Percentiles rank a stretch among this genome's conserved stretches.
These are phyloP conservation scores for Yamadazyma takamatsuzukensis DNA, from an alignment of 805 yeast species.

Conservation along the genomic window DNA sequence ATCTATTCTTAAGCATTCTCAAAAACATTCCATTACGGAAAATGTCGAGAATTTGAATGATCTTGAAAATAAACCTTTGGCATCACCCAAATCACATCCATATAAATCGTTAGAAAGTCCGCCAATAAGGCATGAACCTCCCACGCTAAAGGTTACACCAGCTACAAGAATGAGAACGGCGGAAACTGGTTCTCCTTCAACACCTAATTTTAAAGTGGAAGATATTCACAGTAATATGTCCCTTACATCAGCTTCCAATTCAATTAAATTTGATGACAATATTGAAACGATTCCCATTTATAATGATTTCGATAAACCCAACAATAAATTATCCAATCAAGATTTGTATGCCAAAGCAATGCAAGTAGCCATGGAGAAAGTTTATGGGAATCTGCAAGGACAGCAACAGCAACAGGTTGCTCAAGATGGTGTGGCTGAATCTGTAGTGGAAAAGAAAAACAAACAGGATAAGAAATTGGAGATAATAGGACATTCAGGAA, in stretches of 20 bases:
- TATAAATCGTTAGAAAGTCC: constrained; percentile 13
- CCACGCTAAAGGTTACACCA: constrained; percentile 10
- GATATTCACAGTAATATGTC: constrained; percentile 7
- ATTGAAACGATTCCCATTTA: constrained; percentile 36
- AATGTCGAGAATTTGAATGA: too few species aligned
- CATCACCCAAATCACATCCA: constrained; percentile 15
- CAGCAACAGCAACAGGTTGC: constrained; percentile 3
- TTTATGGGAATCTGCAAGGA: constrained; percentile 40
- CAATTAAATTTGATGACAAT: constrained; percentile 35
- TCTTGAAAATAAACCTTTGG: too few species aligned
- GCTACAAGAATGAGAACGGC: background rate
- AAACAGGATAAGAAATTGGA: constrained; percentile 12
- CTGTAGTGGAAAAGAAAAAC: constrained; percentile 8
- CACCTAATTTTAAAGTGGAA: constrained; percentile 1
- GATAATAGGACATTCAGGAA: constrained; percentile 10
- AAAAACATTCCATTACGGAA: too few species aligned
- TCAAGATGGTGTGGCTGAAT: too few species aligned
- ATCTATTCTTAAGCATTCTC: constrained; percentile 31
- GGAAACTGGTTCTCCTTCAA: too few species aligned
- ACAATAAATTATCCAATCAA: constrained; percentile 18
- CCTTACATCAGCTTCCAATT: constrained; percentile 22
- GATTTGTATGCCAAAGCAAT: constrained; percentile 56
- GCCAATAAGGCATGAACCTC: constrained; percentile 10
- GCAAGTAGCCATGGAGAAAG: constrained; percentile 53
- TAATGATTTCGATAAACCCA: constrained; percentile 5